phyloP scores from a whole-genome alignment of 805 yeast genomes.

The Hanseniaspora taiwanica region DNA sequence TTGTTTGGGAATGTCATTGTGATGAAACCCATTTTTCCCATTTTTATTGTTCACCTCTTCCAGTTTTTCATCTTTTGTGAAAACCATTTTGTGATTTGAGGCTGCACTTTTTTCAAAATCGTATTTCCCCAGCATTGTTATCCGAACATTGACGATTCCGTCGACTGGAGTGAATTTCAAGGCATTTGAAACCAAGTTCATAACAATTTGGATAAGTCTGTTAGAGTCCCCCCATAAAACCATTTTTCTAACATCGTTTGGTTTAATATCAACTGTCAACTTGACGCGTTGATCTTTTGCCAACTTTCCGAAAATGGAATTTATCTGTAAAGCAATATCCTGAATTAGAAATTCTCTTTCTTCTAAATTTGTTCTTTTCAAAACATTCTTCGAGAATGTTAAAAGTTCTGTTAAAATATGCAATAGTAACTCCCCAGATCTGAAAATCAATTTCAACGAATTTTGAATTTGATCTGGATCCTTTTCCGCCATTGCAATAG shows the following conservation, averaged over 20 bases:
- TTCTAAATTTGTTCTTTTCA: slow-evolving; percentile 72
- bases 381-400: slow-evolving; percentile 80
- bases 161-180: slow-evolving; percentile 86
- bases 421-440: slow-evolving; percentile 80
- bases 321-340: slow-evolving; percentile 75
- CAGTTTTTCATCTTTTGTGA: slow-evolving; percentile 21
- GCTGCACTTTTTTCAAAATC: slow-evolving; percentile 38
- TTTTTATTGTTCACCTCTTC: no score
- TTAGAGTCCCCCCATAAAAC: slow-evolving; percentile 79
- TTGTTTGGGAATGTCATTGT: no score
- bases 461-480: slow-evolving; percentile 57
- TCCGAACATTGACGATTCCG: slow-evolving; percentile 59
- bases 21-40: not conserved
- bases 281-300: slow-evolving; percentile 68
- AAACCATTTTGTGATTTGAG: slow-evolving; percentile 33
- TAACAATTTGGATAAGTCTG: slow-evolving; percentile 79
- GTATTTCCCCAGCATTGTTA: slow-evolving; percentile 57
- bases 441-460: slow-evolving; percentile 67
- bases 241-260: slow-evolving; percentile 46
- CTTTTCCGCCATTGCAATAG: slow-evolving; percentile 80
- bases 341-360: slow-evolving; percentile 59
- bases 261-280: slow-evolving; percentile 47
- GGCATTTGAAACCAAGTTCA: slow-evolving; percentile 85
- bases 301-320: slow-evolving; percentile 70
- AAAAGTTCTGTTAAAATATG: slow-evolving; percentile 84